A percentile compares a stretch with the other conserved stretches of the same genome.
Conservation (phyloP, 164 flowering plant species). For the Warburgia ugandensis region DNA sequence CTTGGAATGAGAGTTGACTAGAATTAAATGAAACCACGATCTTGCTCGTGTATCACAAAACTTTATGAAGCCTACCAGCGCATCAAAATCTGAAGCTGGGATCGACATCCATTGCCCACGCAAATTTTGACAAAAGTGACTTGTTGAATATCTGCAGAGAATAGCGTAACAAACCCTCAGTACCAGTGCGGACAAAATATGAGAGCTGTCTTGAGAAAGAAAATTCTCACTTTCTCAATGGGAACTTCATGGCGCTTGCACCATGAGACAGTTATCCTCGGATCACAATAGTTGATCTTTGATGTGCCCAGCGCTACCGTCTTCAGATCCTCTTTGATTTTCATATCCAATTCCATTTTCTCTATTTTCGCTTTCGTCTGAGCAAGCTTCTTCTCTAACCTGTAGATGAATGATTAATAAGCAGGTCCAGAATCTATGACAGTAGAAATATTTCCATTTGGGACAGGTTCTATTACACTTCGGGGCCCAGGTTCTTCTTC, state of each 20-base stretch:
- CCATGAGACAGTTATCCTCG: slow-evolving; percentile 98
- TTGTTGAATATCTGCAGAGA: slow-evolving; percentile 73
- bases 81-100: slow-evolving; percentile 86
- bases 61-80: too few relatives aligned
- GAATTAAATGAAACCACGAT: too few relatives aligned
- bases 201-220: background rate
- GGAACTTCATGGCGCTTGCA: slow-evolving; percentile 98
- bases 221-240: slow-evolving; percentile 77
- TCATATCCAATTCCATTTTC: slow-evolving; percentile 66
- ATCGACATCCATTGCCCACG: slow-evolving; percentile 99
- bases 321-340: slow-evolving; percentile 82
- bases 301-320: slow-evolving; percentile 96
- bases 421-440: background rate
- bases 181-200: background rate
- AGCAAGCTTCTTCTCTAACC: slow-evolving; percentile 69
- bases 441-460: background rate
- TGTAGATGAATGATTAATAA: slow-evolving; percentile 21
- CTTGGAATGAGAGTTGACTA: too few relatives aligned
- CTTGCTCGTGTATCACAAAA: too few relatives aligned
- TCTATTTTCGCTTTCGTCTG: slow-evolving; percentile 69
- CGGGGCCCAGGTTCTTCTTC: slow-evolving; percentile 71
- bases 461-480: slow-evolving; percentile 48
- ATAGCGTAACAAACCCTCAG: background rate
- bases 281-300: slow-evolving; percentile 91
- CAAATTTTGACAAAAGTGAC: slow-evolving; percentile 82